Conservation (phyloP, 768 basidiomycete species). For the Termitomyces sp. region DNA sequence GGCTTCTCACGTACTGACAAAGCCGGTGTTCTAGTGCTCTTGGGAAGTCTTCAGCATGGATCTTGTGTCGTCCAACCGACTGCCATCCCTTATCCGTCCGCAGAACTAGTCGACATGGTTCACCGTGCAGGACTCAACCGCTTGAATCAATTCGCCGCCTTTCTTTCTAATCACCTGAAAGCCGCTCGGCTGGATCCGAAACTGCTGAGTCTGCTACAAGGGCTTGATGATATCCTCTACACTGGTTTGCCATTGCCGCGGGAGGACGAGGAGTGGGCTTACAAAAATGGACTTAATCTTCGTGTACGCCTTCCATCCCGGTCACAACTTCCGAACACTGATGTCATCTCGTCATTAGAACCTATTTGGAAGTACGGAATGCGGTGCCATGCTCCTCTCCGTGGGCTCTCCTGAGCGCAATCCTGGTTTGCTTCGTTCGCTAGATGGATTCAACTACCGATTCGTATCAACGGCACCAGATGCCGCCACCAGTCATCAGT, state of each 20-base stretch:
- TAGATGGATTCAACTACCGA: slow-evolving; percentile 62
- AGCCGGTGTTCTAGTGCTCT: slow-evolving; percentile 43
- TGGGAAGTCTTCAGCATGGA: slow-evolving; percentile 68
- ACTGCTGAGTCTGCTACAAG: slow-evolving; percentile 48
- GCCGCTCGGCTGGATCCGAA: slow-evolving; percentile 39
- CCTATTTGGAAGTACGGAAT: slow-evolving; percentile 78
- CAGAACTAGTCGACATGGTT: slow-evolving; percentile 71
- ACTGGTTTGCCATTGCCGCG: slow-evolving; percentile 56
- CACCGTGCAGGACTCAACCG: slow-evolving; percentile 62
- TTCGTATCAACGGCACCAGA: slow-evolving; percentile 52
- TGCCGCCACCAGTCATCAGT: slow-evolving; percentile 33
- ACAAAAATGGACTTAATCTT: slow-evolving; percentile 55
- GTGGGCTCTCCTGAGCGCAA: slow-evolving; percentile 45
- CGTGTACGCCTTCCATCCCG: slow-evolving; percentile 37
- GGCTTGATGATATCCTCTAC: slow-evolving; percentile 60
- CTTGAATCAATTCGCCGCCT: slow-evolving; percentile 68
- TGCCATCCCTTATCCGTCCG: slow-evolving; percentile 54
- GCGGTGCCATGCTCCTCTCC: slow-evolving; percentile 66
- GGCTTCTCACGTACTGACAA: slow-evolving; percentile 15
- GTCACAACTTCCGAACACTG: slow-evolving; percentile 8
- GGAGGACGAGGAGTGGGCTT: slow-evolving; percentile 75
- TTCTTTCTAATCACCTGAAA: slow-evolving; percentile 55
- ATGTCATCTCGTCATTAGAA: slow-evolving; percentile 42
- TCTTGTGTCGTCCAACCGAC: slow-evolving; percentile 71
- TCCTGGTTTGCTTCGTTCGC: slow-evolving; percentile 45